Evolutionary conservation across 768 basidiomycete genomes (phyloP).

Genomic region (Termitomyces bulborhizus): DNA sequence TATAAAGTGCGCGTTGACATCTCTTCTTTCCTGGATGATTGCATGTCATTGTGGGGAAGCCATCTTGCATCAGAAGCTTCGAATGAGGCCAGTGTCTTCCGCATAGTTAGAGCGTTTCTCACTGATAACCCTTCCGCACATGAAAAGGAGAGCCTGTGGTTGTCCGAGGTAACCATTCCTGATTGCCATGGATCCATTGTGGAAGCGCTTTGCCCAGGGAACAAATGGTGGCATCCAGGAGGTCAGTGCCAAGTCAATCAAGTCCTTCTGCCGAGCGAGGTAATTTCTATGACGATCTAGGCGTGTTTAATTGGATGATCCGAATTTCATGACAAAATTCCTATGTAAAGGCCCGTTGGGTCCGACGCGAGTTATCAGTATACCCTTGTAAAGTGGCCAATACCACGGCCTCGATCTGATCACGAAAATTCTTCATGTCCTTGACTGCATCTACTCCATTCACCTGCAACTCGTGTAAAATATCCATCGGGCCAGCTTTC

Average conservation of each 20-base stretch:
- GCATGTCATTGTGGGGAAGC: not conserved
- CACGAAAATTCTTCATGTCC: not conserved
- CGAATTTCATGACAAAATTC: not conserved
- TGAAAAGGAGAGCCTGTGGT: too few species aligned
- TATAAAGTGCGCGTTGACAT: too few species aligned
- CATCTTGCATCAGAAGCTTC: not conserved
- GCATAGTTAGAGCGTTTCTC: too few species aligned
- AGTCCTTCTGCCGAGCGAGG: not conserved
- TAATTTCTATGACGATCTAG: not conserved
- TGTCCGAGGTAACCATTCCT: not conserved
- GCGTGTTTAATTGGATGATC: not conserved
- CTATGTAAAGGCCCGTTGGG: not conserved
- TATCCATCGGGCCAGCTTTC: not conserved
- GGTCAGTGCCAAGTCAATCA: not conserved
- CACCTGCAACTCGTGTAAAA: slow-evolving; percentile 9
- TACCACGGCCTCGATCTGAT: not conserved
- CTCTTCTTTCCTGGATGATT: too few species aligned
- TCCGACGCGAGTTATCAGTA: not conserved
- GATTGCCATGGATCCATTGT: not conserved
- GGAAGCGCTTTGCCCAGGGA: not conserved
- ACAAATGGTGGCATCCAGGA: not conserved
- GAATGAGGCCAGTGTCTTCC: not conserved
- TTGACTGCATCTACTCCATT: not conserved
- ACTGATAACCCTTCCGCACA: not conserved
- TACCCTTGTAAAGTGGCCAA: not conserved